phyloP scores from a whole-genome alignment of 2,329 filamentous ascomycete species.

The Gaeumannomyces tritici region DNA sequence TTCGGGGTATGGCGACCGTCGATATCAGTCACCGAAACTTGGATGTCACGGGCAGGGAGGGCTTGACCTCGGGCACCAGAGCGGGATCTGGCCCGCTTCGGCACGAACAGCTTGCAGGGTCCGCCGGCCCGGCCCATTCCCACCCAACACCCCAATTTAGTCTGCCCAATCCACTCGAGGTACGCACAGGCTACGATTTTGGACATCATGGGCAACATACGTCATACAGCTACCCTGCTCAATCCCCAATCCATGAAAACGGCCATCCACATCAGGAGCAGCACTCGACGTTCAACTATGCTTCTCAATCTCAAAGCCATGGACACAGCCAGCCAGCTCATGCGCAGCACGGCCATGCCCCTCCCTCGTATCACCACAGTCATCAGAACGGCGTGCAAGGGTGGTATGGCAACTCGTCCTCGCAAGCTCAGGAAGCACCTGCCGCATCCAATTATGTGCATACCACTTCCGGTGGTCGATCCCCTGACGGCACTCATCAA shows the following conservation, averaged over 20 bases:
- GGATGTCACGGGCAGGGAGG: not conserved
- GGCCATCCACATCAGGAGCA: not conserved
- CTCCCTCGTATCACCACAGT: not conserved
- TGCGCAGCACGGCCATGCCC: not conserved
- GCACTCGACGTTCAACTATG: not conserved
- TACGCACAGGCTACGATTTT: not conserved
- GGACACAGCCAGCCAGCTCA: not conserved
- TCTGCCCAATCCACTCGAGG: not conserved
- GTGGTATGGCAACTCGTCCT: not conserved
- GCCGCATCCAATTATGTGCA: not conserved
- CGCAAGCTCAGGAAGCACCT: not conserved
- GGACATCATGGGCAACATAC: not conserved
- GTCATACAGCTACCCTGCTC: not conserved
- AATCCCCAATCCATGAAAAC: not conserved
- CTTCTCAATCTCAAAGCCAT: not conserved
- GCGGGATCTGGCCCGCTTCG: not conserved
- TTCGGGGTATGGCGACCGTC: too few relatives aligned
- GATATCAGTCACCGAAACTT: not conserved
- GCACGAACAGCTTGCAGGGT: not conserved
- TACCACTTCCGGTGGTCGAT: not conserved
- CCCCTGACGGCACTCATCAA: not conserved
- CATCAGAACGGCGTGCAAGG: not conserved
- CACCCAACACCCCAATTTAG: not conserved
- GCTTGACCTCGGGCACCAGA: not conserved
- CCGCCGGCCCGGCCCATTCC: not conserved